Evolutionary conservation across 352 stramenopile species (phyloP).

Genomic region (Globisporangium polare): DNA sequence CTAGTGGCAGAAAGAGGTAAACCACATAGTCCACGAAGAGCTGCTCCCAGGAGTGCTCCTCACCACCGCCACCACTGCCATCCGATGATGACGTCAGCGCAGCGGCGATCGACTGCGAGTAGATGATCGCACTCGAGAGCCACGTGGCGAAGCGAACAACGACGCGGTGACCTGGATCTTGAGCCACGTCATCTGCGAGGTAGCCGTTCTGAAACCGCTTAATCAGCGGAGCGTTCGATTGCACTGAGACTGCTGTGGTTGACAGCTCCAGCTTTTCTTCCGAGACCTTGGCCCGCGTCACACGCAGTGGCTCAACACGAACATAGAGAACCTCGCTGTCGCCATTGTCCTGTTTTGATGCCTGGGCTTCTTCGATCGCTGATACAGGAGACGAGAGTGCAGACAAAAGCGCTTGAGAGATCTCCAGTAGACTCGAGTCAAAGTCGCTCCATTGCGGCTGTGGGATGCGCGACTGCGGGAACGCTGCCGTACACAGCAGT

Average conservation of each 20-base stretch:
- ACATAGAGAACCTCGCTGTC: constrained; percentile 9
- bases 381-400: background rate
- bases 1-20: constrained; percentile 51
- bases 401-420: constrained; percentile 3
- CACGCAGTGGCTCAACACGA: background rate
- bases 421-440: constrained; percentile 6
- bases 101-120: constrained; percentile 17
- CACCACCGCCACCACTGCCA: background rate
- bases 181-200: background rate
- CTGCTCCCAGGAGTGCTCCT: constrained; percentile 35
- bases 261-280: constrained; percentile 3
- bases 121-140: constrained; percentile 18
- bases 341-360: background rate
- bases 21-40: constrained; percentile 37
- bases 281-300: background rate
- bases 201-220: constrained; percentile 6
- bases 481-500: constrained; percentile 35
- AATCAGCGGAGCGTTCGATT: no score
- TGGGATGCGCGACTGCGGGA: constrained; percentile 17
- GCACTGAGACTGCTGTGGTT: background rate
- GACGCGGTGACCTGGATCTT: background rate
- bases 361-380: background rate
- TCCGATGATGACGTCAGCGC: background rate
- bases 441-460: constrained; percentile 14
- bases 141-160: constrained; percentile 11